Evolutionary conservation across 208 protist species (phyloP).

Genomic region (Wallacemonas collosoma): DNA sequence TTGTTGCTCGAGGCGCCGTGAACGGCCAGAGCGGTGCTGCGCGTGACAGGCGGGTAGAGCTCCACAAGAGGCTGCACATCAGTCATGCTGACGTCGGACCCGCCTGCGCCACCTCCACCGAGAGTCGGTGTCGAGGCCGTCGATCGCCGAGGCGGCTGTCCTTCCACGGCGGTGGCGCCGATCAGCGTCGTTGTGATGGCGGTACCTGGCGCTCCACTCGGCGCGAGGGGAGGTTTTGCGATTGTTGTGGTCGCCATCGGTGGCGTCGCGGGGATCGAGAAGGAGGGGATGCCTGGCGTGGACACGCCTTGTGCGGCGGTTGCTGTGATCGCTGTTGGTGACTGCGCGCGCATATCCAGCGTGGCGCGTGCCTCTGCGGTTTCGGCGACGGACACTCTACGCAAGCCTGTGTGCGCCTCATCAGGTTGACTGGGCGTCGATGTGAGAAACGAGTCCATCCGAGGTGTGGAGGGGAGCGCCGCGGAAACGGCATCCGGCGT

Average conservation of each 20-base stretch:
- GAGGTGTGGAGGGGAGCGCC: neutral
- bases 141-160: no score
- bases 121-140: neutral
- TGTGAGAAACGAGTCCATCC: conserved; percentile 12
- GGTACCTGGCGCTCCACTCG: neutral
- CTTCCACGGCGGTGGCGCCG: no score
- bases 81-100: neutral
- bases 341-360: no score
- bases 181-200: no score
- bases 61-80: neutral
- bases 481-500: neutral
- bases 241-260: neutral
- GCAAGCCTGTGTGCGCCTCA: neutral
- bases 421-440: neutral
- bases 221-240: conserved; percentile 1
- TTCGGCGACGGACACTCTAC: neutral
- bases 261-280: no score
- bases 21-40: neutral
- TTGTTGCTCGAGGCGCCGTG: neutral
- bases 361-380: neutral
- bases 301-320: no score
- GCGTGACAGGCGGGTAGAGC: neutral
- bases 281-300: no score
- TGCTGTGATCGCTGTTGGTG: no score
- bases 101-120: neutral